Evolutionary conservation across 208 protist species (phyloP), one percentile per base, ranked within the genome.

Genomic region (Leishmania amazonensis): DNA sequence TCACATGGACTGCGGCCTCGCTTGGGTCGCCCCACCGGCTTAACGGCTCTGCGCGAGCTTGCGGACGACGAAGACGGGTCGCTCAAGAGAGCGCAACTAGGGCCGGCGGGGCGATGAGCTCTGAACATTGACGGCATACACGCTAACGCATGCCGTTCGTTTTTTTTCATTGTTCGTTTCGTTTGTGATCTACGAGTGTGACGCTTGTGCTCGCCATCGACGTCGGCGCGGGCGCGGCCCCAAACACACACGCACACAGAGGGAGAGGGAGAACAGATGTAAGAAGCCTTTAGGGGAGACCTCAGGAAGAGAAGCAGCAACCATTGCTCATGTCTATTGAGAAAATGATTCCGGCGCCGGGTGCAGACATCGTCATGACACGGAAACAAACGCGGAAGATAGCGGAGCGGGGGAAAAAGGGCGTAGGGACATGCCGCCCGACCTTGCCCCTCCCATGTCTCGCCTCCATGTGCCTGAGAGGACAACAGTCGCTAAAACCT

Each of bases 1-100:
- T 79, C 75, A 49, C 83, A 90, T 0, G 88, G 88, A 24, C 72
- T 85, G 38, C 82, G 77, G 3, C 49, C 47, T 31, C 80, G 82
- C 80, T 88, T 88, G 19, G 45, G 1, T 31, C 5, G 65, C 1
- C 70, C 38, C 1, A 81, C 76, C 2, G 24, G 53, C 31, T 80
- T 81, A 7, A n/a, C 45, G 21, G 38, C 80, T 64, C 75, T 81
- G 19, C 45, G 73, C 7, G 51, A 28, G 35, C 57, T 58, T 49
- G 47, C 38, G 0, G 79, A 40, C 4, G 58, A 47, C 51, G 51
- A 57, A 51, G 51, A 28, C 42, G 17, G n/a, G 54, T 53, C 7
- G 49, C 11, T 24, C 24, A 8, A 38, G 70, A 19, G 45, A 38
- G 24, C 70, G n/a, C 70, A 19, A 35, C 21, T 2, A 51, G 70